phyloP scores from a whole-genome alignment of 2,329 filamentous ascomycete species.

The Pseudocercospora vitis region DNA sequence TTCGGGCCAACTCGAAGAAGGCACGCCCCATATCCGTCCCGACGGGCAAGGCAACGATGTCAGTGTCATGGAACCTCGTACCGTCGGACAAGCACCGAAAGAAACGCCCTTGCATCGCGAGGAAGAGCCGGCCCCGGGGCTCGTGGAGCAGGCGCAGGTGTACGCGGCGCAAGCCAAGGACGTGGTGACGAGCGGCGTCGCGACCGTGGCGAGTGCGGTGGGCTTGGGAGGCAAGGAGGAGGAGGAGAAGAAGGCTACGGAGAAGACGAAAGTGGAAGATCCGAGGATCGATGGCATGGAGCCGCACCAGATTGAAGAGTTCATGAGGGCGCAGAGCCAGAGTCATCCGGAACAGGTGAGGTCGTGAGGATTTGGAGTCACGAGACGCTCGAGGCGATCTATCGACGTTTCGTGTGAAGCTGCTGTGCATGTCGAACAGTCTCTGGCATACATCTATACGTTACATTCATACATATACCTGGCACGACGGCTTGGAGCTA shows the following conservation, averaged over 20 bases:
- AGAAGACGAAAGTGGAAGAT: slow-evolving; percentile 27
- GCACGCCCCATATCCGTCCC: slow-evolving; percentile 45
- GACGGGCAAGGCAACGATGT: slow-evolving; percentile 49
- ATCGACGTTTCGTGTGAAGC: no score
- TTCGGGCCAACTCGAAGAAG: slow-evolving; percentile 43
- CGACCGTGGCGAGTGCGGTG: slow-evolving; percentile 39
- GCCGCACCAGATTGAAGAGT: slow-evolving; percentile 39
- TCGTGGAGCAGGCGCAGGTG: slow-evolving; percentile 47
- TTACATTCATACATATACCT: background rate
- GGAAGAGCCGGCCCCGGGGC: slow-evolving; percentile 38
- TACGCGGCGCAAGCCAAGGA: slow-evolving; percentile 34
- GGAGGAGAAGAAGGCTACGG: slow-evolving; percentile 20
- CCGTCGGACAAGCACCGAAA: slow-evolving; percentile 52
- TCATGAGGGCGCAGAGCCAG: slow-evolving; percentile 35
- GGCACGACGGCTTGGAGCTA: background rate
- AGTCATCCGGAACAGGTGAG: slow-evolving; percentile 18
- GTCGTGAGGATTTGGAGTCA: background rate
- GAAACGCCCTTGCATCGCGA: slow-evolving; percentile 40
- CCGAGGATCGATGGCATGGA: slow-evolving; percentile 35
- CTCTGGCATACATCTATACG: background rate
- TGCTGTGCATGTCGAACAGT: no score
- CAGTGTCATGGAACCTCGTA: slow-evolving; percentile 49
- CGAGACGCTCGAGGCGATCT: background rate
- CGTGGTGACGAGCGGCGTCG: slow-evolving; percentile 29
- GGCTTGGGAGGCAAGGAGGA: slow-evolving; percentile 30